Evolutionary conservation across 768 basidiomycete genomes (phyloP).

Genomic region (Tricholoma terreum): DNA sequence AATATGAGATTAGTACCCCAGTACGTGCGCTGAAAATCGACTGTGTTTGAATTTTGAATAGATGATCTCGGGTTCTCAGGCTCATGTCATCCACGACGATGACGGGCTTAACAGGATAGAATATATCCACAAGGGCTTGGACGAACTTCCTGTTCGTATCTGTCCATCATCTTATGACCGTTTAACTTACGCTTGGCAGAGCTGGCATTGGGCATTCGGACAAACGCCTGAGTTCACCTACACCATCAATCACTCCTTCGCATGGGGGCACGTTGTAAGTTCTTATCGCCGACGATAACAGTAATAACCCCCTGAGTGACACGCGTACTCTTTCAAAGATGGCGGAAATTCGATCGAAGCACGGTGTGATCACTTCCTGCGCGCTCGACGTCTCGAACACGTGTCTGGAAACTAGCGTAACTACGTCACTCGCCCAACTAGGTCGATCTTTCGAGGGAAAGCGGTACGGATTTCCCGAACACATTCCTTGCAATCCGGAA

Average conservation of each 20-base stretch:
- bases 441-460: slow-evolving; percentile 23
- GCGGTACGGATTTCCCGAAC: slow-evolving; percentile 33
- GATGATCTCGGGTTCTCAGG: slow-evolving; percentile 25
- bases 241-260: slow-evolving; percentile 39
- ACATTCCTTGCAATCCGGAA: not conserved
- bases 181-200: slow-evolving; percentile 40
- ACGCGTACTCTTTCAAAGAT: slow-evolving; percentile 28
- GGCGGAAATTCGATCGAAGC: slow-evolving; percentile 55
- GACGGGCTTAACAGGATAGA: slow-evolving; percentile 42
- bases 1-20: slow-evolving; percentile 43
- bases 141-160: slow-evolving; percentile 66
- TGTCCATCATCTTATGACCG: slow-evolving; percentile 1
- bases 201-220: slow-evolving; percentile 92
- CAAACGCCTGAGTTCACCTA: slow-evolving; percentile 94
- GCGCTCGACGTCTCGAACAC: slow-evolving; percentile 25
- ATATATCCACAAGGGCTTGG: slow-evolving; percentile 67
- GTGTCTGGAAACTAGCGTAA: slow-evolving; percentile 6
- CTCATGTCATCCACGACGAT: slow-evolving; percentile 42
- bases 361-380: slow-evolving; percentile 60
- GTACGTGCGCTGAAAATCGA: slow-evolving; percentile 16
- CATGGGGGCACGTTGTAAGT: slow-evolving; percentile 51
- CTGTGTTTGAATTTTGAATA: not conserved
- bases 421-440: slow-evolving; percentile 4
- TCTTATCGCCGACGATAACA: not conserved
- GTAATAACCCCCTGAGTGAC: not conserved